Conservation (phyloP, 2,329 filamentous ascomycete genomes). For the Nigrograna mackinnonii region DNA sequence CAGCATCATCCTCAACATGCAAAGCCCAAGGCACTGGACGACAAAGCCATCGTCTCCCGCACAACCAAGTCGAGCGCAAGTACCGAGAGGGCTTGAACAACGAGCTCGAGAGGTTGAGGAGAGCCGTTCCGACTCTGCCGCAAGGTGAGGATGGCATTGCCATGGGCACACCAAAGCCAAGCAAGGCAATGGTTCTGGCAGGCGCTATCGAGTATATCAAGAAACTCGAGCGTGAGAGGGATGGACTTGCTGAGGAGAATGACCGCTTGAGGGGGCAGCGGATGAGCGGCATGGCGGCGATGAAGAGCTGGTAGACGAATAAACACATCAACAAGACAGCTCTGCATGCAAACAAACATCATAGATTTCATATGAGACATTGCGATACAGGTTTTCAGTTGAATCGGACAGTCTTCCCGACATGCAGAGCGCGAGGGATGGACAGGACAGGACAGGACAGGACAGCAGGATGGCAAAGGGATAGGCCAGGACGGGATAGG, state of each 20-base stretch:
- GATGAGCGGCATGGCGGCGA: too few species aligned
- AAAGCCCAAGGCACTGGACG: constrained; percentile 4
- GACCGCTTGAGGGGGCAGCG: too few species aligned
- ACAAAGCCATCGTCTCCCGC: constrained; percentile 18
- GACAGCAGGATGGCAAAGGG: too few species aligned
- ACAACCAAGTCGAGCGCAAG: constrained; percentile 32
- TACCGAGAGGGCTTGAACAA: constrained; percentile 29
- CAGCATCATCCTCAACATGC: constrained; percentile 1
- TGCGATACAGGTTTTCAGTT: too few species aligned
- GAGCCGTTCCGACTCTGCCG: constrained; percentile 31
- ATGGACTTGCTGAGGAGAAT: constrained; percentile 26
- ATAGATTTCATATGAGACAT: too few species aligned
- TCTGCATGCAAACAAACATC: too few species aligned
- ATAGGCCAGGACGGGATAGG: too few species aligned
- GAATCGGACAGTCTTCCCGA: too few species aligned
- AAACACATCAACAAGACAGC: too few species aligned
- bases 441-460: too few species aligned
- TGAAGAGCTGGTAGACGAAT: too few species aligned
- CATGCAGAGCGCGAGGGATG: too few species aligned
- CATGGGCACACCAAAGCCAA: constrained; percentile 33
- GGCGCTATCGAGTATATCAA: constrained; percentile 38
- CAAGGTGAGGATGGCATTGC: constrained; percentile 27
- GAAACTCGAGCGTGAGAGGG: constrained; percentile 30
- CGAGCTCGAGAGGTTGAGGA: constrained; percentile 31
- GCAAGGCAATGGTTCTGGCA: constrained; percentile 35